Base-by-base conservation (phyloP, 2,329 filamentous ascomycete genomes). In the Trichothecium roseum region DNA sequence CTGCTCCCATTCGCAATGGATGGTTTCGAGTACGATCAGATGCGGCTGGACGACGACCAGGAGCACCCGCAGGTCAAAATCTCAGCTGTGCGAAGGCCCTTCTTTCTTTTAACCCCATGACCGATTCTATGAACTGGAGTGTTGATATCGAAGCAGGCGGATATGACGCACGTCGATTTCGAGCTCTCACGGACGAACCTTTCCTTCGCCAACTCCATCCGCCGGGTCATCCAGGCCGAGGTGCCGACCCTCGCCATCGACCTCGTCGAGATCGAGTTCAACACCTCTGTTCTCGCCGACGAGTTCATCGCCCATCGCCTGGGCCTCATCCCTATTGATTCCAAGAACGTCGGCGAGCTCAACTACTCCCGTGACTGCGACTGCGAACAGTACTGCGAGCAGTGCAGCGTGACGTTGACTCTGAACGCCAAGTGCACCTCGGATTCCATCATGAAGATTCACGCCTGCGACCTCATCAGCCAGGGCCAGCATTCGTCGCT, bases 221-320 rank as follows among this genome's bases (percentile, higher is more conserved):
- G 89, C 42, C 84, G 89, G 54, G 73, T 86, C 40, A 89, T 96
- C 64, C 80, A 94, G 45, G 84, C 86, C 50, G 89, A 98, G 63
- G 84, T 98, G 40, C 88, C 89, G 9, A 95, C 86, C 17, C 79
- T 96, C 49, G 88, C 91, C 43, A 88, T 96, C 57, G 89, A 98
- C 53, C 74, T 94, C 12, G 88, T 96, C 43, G 86, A 96, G 59
- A 80, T 98, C 45, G 81, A 93, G 53, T 74, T 73, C 51, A 98
- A 98, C 68, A 94, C 83, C 39, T 93, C 88, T n/a, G 88, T 95
- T 4, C 77, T 96, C 12, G 84, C 89, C 41, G 89, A 98, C 60
- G 89, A 98, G 61, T 94, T 96, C 60, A 80, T 98, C 46, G 82
- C 85, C 33, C 89, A 96, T 60, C 82, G 89, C 31, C 73, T 98